A percentile compares a stretch with the other conserved stretches of the same genome.
Evolutionary conservation across 192 early-diverging fungal genomes (phyloP).

Genomic region (Kappamyces sp.): DNA sequence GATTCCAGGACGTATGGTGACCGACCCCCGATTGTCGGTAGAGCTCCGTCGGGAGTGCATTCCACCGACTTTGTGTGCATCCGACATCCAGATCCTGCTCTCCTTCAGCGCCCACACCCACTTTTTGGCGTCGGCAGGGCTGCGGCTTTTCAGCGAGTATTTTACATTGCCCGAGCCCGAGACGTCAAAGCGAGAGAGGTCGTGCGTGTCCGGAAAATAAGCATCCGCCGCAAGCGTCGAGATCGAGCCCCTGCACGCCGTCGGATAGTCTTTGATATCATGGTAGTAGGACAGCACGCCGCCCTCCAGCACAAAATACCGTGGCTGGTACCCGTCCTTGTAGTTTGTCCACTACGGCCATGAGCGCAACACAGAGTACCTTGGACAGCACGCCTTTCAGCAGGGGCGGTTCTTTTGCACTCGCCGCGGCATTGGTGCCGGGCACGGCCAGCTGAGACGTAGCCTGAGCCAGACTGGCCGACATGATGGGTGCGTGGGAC

Average conservation of each 20-base stretch:
- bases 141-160: slow-evolving; percentile 63
- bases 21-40: neutral
- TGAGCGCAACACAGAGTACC: neutral
- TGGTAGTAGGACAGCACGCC: slow-evolving; percentile 81
- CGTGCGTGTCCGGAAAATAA: slow-evolving; percentile 49
- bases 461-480: slow-evolving; percentile 22
- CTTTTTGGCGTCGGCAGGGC: slow-evolving; percentile 67
- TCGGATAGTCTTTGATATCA: slow-evolving; percentile 67
- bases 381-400: slow-evolving; percentile 65
- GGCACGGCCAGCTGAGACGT: slow-evolving; percentile 34
- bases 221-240: slow-evolving; percentile 66
- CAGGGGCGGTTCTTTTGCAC: slow-evolving; percentile 54
- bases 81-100: slow-evolving; percentile 63
- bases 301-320: slow-evolving; percentile 77
- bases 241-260: slow-evolving; percentile 73
- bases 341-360: slow-evolving; percentile 71
- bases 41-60: neutral
- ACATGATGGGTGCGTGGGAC: slow-evolving; percentile 31
- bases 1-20: neutral
- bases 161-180: slow-evolving; percentile 69
- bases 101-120: slow-evolving; percentile 77
- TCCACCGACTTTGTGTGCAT: slow-evolving; percentile 1
- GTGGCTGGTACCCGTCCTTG: slow-evolving; percentile 68
- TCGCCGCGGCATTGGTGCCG: slow-evolving; percentile 9
- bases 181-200: slow-evolving; percentile 71